Evolutionary conservation across 495 filamentous ascomycete species (phyloP).

Genomic region (Echria macrotheca): DNA sequence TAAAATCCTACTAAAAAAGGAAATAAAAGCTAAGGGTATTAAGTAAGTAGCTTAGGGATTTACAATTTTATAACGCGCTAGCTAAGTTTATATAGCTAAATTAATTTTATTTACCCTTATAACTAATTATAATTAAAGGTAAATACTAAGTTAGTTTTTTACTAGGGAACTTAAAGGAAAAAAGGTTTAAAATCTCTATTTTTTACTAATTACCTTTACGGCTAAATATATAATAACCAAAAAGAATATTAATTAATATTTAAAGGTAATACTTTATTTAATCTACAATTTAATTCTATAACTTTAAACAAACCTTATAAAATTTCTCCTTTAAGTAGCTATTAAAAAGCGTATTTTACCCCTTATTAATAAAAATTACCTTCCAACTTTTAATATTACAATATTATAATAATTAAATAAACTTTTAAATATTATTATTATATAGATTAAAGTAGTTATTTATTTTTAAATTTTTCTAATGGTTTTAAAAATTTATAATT

Average conservation of each 20-base stretch:
- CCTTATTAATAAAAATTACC: not conserved
- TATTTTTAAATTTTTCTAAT: not conserved
- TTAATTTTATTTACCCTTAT: not conserved
- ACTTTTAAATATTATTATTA: not conserved
- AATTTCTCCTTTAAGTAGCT: not conserved
- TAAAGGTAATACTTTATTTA: not conserved
- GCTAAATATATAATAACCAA: not conserved
- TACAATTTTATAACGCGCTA: not conserved
- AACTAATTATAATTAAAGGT: not conserved
- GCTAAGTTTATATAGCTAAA: not conserved
- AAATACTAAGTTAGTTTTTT: not conserved
- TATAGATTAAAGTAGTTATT: not conserved
- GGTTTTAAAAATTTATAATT: not conserved
- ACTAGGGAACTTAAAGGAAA: not conserved
- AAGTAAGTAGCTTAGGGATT: not conserved
- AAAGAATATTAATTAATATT: not conserved
- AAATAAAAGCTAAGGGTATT: not conserved
- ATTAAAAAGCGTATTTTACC: not conserved
- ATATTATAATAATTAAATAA: not conserved
- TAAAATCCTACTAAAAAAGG: not conserved
- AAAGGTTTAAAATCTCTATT: not conserved
- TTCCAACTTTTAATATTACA: not conserved
- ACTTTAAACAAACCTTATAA: not conserved
- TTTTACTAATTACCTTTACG: not conserved
- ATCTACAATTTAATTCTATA: not conserved